Evolutionary conservation across 257 asterid species (phyloP), one percentile per base, ranked within the genome.

Genomic region (Solanum neorickii): DNA sequence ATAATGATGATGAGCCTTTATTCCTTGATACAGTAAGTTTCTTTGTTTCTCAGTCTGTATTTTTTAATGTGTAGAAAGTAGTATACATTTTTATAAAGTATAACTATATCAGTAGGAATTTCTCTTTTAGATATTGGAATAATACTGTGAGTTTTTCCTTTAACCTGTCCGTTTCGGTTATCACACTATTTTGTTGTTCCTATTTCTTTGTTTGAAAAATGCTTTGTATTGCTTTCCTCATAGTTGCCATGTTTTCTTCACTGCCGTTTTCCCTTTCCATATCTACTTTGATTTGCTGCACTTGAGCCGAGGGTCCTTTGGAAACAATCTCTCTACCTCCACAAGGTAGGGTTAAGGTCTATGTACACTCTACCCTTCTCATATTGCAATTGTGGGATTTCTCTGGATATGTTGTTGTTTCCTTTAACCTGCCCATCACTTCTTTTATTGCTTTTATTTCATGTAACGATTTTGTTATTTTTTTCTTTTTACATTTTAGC

Each of bases 1-100:
- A 90, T 35, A 87, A 93, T 86, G 95, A 75, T 66, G 87, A 87
- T 20, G 92, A 93, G 80, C 96, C 98, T 73, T 49, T 97, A 59
- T 95, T 97, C 91, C 96, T 95, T 86, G 99, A 97, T 92, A 92
- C 98, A 91, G 98, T 94, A 92, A 80, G 49, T 31, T 82, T 85
- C 87, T 86, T 83, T 68, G 87, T 75, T 59, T 85, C 31, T 83
- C 62, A 37, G 82, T 83, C 69, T 31, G 44, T 25, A 56, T 41
- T 70, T 83, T 12, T 60, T 77, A 86, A 37, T 37, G 21, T 84
- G 27, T 42, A 74, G 66, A 47, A 80, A 47, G 18, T 47, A 27
- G 42, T 29, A 16, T 9, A 16, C 20, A 47, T 46, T 27, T 25
- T 72, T 25, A 42, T 39, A 13, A 59, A 37, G 42, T 3, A 27